These are phyloP conservation scores for Punica granatum DNA, from an alignment of 345 rosid species.

Conservation along the genomic window DNA sequence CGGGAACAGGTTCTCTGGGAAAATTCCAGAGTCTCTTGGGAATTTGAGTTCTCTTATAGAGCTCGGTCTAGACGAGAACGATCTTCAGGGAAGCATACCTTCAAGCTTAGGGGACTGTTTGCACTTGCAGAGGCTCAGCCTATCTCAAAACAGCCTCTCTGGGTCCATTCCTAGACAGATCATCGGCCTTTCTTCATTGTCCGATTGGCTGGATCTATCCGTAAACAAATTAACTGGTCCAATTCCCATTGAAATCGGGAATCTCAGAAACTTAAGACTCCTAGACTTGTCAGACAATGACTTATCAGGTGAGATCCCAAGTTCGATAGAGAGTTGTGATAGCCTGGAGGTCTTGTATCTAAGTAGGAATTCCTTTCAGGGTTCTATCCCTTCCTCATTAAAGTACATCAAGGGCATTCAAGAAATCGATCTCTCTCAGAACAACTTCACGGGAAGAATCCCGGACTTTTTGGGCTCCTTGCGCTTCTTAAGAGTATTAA, in stretches of 20 bases:
- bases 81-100: constrained; percentile 31
- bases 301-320: constrained; percentile 24
- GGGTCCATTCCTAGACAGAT: constrained; percentile 19
- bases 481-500: constrained; percentile 5
- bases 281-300: constrained; percentile 19
- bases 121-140: constrained; percentile 14
- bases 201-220: constrained; percentile 14
- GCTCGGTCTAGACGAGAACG: constrained; percentile 16
- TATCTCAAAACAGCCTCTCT: constrained; percentile 11
- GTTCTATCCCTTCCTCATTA: constrained; percentile 15
- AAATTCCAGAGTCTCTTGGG: constrained; percentile 34
- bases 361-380: constrained; percentile 12
- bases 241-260: constrained; percentile 14
- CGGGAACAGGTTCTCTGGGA: constrained; percentile 26
- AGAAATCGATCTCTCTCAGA: constrained; percentile 21
- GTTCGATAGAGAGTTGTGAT: constrained; percentile 14
- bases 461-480: constrained; percentile 16
- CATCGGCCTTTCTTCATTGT: constrained; percentile 16
- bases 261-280: neutral
- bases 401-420: constrained; percentile 12
- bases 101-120: constrained; percentile 21
- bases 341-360: constrained; percentile 14
- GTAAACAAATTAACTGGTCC: constrained; percentile 12
- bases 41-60: constrained; percentile 27
- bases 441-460: constrained; percentile 20